Evolutionary conservation across 83 land plant genomes (phyloP), one percentile per base, ranked within the genome.

Genomic region (Thuja plicata): DNA sequence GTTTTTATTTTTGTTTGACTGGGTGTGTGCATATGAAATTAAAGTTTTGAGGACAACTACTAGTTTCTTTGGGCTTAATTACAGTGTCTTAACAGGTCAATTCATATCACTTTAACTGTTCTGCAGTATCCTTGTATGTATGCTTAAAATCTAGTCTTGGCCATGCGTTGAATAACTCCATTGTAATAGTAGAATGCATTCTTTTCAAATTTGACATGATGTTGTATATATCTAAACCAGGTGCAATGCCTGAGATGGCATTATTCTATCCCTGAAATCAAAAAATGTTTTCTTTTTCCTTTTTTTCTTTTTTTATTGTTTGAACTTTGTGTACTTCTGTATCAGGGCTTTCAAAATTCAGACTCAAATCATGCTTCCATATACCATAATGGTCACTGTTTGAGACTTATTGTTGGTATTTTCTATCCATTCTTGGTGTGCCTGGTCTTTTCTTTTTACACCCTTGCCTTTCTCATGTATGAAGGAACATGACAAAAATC

Each of bases 1-100:
- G 77, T 30, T 85, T 48, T 87, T 73, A 79, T 27, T 79, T 79
- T 40, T 41, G 43, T 40, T 79, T 79, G 45, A 79, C 82, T 60
- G 27, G 7, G 40, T 40, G 0, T 77, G 43, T 35, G 7, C 43
- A 79, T 40, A 13, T 79, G 9, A 19, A 38, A 79, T 78, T 37
- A 17, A 79, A 77, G 38, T 32, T 11, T 17, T 38, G n/a, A 13
- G 82, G 17, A 37, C 8, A 79, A 79, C 45, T 79, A 79, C 45
- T 19, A 37, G 43, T 79, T 37, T 79, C 24, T 38, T 24, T 17
- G 45, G 9, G 38, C 38, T 79, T 19, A 78, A 79, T 21, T 37
- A 17, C 27, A 17, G 27, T 37, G 43, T 8, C 82, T 38, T 60
- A 21, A 41, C 16, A 13, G 46, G 45, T 41, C 9, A 16, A 24